phyloP scores from a whole-genome alignment of 352 stramenopile species.

The Phytopythium mirpurense region DNA sequence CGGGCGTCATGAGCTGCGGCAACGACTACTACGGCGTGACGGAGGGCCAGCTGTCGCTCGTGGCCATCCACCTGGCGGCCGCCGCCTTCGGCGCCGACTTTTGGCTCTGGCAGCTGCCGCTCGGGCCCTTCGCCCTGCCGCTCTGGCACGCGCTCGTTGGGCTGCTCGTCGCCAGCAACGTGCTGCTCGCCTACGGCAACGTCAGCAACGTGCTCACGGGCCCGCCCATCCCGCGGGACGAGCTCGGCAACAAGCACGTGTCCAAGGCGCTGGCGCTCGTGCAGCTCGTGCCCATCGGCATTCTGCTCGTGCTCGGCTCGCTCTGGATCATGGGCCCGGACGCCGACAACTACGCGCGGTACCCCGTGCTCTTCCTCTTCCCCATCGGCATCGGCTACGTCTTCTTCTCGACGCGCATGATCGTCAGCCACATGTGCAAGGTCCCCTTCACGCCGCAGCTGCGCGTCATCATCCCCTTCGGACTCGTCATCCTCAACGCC shows the following conservation, averaged over 20 bases:
- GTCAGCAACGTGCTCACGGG: conserved; percentile 65
- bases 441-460: conserved; percentile 79
- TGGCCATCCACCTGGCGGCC: conserved; percentile 56
- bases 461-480: conserved; percentile 75
- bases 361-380: conserved; percentile 75
- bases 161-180: conserved; percentile 63
- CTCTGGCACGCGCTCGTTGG: conserved; percentile 26
- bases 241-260: conserved; percentile 82
- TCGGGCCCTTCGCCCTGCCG: conserved; percentile 15
- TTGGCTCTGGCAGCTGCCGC: conserved; percentile 39
- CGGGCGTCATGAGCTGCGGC: conserved; percentile 85
- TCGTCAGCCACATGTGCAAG: conserved; percentile 89
- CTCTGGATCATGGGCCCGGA: conserved; percentile 75
- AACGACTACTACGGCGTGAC: conserved; percentile 83
- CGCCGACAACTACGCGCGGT: conserved; percentile 51
- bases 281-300: conserved; percentile 67
- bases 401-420: conserved; percentile 87
- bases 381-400: conserved; percentile 80
- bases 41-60: conserved; percentile 75
- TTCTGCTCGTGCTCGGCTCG: conserved; percentile 49
- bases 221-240: conserved; percentile 45
- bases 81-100: conserved; percentile 51
- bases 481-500: conserved; percentile 67
- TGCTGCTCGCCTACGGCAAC: conserved; percentile 73
- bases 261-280: conserved; percentile 72